Evolutionary conservation across 768 basidiomycete genomes (phyloP), one percentile per base, ranked within the genome.

Genomic region (Suillus cothurnatus): DNA sequence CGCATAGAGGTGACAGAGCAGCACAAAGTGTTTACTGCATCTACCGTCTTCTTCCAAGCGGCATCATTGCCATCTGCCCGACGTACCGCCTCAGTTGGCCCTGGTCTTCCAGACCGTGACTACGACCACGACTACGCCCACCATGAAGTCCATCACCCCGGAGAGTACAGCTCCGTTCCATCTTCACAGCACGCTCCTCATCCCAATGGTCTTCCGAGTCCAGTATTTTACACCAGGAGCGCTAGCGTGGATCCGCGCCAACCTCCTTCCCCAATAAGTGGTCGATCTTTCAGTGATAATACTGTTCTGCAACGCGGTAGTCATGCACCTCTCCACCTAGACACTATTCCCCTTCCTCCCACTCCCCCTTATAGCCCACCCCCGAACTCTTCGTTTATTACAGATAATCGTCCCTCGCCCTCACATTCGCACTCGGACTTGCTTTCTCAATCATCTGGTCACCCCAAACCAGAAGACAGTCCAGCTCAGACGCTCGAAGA

Each of bases 1-100:
- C 84, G 91, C 43, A 77, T 89, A 66, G 93, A 97, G 36, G 81
- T 93, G 17, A 84, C 80, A 32, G 95, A 97, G 72, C 89, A 91
- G 64, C 88, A 89, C 67, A 81, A 82, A 55, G 79, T 95, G 45
- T 90, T 92, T 70, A 87, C 88, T 41, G 88, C 91, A 6, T 85
- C 85, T 0, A 85, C 87, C 26, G 85, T 88, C 6, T 89, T 92
- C 75, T 98, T 97, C 77, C 83, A 84, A 62, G 93, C 93, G 0
- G 82, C 84, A 4, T 80, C 50, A 65, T 77, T 11, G 69, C 77
- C 26, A 76, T 83, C 17, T n/a, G 32, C 61, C 32, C 68, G 66
- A 53, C 69, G 69, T 9, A 65, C 71, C 8, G 61, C 70, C 1
- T 75, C 71, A 23, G 68, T 72, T 26, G 75, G 72, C 1, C 71